Percentiles rank a stretch among this genome's conserved stretches.
Evolutionary conservation across 768 basidiomycete species (phyloP).

Genomic region (Suillus discolor): DNA sequence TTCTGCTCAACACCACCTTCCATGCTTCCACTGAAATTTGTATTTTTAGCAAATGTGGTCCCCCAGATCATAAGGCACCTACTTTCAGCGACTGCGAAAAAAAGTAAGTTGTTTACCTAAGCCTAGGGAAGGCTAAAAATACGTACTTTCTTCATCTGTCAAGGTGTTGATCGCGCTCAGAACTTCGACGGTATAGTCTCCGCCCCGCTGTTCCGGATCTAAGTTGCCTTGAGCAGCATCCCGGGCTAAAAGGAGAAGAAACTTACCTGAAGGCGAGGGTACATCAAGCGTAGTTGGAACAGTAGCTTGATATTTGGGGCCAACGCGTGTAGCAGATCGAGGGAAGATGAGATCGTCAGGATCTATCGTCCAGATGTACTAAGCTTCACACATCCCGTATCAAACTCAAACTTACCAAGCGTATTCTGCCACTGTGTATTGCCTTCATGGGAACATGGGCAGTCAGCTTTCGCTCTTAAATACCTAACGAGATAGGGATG

Average conservation of each 20-base stretch:
- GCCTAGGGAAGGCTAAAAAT: slow-evolving; percentile 14
- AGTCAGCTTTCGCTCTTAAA: slow-evolving; percentile 15
- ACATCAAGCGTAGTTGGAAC: slow-evolving; percentile 44
- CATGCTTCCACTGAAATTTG: slow-evolving; percentile 62
- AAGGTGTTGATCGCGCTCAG: slow-evolving; percentile 66
- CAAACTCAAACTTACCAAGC: slow-evolving; percentile 55
- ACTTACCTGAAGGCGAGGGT: slow-evolving; percentile 42
- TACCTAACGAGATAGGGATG: neutral
- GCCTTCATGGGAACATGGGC: slow-evolving; percentile 44
- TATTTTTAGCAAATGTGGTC: neutral
- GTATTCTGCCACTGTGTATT: slow-evolving; percentile 93
- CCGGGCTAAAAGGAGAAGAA: neutral
- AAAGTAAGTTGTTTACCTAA: slow-evolving; percentile 25
- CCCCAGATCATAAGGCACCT: slow-evolving; percentile 24
- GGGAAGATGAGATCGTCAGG: slow-evolving; percentile 97
- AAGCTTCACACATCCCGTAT: slow-evolving; percentile 13
- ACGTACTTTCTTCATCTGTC: slow-evolving; percentile 68
- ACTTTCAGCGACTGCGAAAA: slow-evolving; percentile 58
- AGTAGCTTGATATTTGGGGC: slow-evolving; percentile 80
- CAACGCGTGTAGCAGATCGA: slow-evolving; percentile 87
- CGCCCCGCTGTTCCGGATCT: slow-evolving; percentile 59
- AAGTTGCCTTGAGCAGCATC: slow-evolving; percentile 5
- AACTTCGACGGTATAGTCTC: slow-evolving; percentile 74
- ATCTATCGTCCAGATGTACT: slow-evolving; percentile 54
- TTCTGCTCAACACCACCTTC: slow-evolving; percentile 57